Base-by-base conservation (phyloP, 2,329 filamentous ascomycete genomes). In the Raffaelea ambrosiae region DNA sequence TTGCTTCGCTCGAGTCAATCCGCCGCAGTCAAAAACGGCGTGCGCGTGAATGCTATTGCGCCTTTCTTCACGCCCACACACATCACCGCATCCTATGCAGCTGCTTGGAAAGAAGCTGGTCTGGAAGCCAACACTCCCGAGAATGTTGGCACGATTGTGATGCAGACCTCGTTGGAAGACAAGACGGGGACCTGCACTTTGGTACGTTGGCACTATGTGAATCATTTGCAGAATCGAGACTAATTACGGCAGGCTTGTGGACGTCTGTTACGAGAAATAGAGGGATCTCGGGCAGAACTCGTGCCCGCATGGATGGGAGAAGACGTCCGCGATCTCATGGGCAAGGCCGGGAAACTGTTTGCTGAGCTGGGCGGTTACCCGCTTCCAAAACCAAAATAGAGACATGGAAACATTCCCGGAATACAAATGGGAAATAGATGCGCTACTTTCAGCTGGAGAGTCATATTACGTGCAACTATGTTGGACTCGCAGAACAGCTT, bases 21-120 rank as follows among this genome's bases (percentile, higher is more conserved):
- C 8, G 21, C 43, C 13, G 65, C 68, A 9, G 53, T 56, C 1
- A 45, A 61, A 39, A 47, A 61, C 3, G 54, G 57, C 26, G 59
- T 72, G 8, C 55, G 66, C 9, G 57, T 70, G 18, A 72, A 70
- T 52, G 66, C 61, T 1, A 56, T 72, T 9, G 68, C 66, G 2
- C 68, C 69, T 3, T 71, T 69, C 51, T 61, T 69, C 42, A 72
- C 69, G 2, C 66, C 66, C 0, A 71, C 68, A 7, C 58, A 65
- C 42, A 69, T 70, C 39, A 70, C 67, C 1, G 61, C 60, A 10
- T 58, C 60, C 1, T 69, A 66, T 49, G 57, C 63, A 0, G 53
- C 62, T 10, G 48, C 56, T 23, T 70, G 66, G 65, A 53, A 56
- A 29, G 59, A 60, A 11, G 54, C 57, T 3, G 65, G 64, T 0